Evolutionary conservation across 129 eudicot species (phyloP).

Genomic region (Flaveria sonorensis): DNA sequence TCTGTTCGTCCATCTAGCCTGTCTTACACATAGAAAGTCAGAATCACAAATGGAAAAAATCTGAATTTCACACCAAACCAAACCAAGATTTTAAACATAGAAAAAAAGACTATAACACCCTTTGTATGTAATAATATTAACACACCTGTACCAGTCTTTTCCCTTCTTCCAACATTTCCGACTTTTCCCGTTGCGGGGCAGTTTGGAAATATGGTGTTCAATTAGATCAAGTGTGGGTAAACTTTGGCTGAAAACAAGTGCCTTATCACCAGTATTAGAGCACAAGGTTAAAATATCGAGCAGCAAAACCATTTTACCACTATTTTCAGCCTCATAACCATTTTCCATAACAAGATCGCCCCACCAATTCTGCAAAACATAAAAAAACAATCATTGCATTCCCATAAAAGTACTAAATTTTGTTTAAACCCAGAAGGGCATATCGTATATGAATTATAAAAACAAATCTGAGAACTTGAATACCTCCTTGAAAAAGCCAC

Average conservation of each 20-base stretch:
- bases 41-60: constrained; percentile 10
- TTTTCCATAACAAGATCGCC: constrained; percentile 66
- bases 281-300: constrained; percentile 75
- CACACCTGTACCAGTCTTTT: constrained; percentile 99
- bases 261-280: constrained; percentile 70
- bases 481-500: constrained; percentile 78
- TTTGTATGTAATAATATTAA: constrained; percentile 11
- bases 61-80: neutral
- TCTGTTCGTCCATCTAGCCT: constrained; percentile 94
- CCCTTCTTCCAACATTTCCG: constrained; percentile 84
- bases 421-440: neutral
- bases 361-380: constrained; percentile 84
- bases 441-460: neutral
- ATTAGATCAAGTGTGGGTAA: constrained; percentile 80
- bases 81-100: neutral
- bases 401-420: neutral
- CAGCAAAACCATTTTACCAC: constrained; percentile 98
- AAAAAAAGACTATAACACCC: constrained; percentile 6
- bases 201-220: constrained; percentile 72
- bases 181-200: constrained; percentile 59
- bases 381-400: neutral
- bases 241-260: constrained; percentile 93
- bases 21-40: constrained; percentile 24
- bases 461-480: neutral
- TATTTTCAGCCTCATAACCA: constrained; percentile 64